Evolutionary conservation across 371 early-diverging fungal genomes (phyloP).

Genomic region (Mucor piriformis): DNA sequence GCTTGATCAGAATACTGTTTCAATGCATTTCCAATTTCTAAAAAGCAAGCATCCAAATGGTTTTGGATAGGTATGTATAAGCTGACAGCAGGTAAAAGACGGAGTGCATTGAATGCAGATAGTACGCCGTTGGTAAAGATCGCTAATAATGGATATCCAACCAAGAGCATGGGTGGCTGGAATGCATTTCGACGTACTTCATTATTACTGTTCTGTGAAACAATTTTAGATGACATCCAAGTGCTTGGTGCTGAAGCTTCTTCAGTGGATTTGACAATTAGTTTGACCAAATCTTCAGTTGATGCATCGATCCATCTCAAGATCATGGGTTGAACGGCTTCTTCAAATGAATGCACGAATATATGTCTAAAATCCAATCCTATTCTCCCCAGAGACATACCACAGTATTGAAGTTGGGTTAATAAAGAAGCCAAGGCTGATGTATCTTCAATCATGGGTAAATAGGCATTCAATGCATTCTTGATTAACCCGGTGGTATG

Average conservation of each 20-base stretch:
- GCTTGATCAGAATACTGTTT: slow-evolving; percentile 46
- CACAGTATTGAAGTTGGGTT: slow-evolving; percentile 84
- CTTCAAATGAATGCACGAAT: slow-evolving; percentile 65
- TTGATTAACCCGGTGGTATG: slow-evolving; percentile 45
- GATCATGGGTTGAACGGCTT: slow-evolving; percentile 62
- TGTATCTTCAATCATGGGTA: slow-evolving; percentile 63
- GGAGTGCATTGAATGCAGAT: slow-evolving; percentile 67
- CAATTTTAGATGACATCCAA: slow-evolving; percentile 50
- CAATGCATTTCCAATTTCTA: slow-evolving; percentile 46
- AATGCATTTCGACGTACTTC: slow-evolving; percentile 19
- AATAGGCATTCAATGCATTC: slow-evolving; percentile 36
- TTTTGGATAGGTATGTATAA: slow-evolving; percentile 23
- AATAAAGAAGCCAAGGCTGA: slow-evolving; percentile 66
- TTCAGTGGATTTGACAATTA: slow-evolving; percentile 34
- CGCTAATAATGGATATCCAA: slow-evolving; percentile 73
- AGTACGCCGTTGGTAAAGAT: slow-evolving; percentile 71
- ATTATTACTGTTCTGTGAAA: slow-evolving; percentile 17
- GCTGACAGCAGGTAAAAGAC: slow-evolving; percentile 61
- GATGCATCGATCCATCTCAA: slow-evolving; percentile 52
- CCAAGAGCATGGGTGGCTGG: slow-evolving; percentile 60
- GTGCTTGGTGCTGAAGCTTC: slow-evolving; percentile 42
- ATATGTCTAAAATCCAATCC: slow-evolving; percentile 79
- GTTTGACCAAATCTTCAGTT: slow-evolving; percentile 45
- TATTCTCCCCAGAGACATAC: slow-evolving; percentile 78
- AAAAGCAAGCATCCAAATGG: slow-evolving; percentile 40